phyloP scores from a whole-genome alignment of 1,284 basidiomycete species.

The Clitocybe nebularis region DNA sequence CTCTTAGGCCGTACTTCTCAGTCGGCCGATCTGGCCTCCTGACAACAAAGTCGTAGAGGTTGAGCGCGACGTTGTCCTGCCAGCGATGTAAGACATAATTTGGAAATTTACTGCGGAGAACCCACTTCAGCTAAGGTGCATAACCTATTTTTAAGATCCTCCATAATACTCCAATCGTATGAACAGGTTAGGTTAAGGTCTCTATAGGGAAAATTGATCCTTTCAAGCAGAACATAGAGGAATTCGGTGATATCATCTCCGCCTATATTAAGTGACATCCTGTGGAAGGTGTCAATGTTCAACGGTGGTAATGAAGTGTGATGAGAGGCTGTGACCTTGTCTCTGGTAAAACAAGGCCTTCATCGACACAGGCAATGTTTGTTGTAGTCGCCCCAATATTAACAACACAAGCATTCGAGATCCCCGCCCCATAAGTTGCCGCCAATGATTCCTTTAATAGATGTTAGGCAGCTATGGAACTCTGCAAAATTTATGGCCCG shows the following conservation, averaged over 20 bases:
- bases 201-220: slow-evolving; percentile 86
- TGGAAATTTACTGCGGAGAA: not conserved
- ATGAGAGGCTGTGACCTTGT: slow-evolving; percentile 66
- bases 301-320: not conserved
- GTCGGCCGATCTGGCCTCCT: slow-evolving; percentile 74
- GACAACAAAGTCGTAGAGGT: slow-evolving; percentile 87
- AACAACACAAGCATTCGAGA: slow-evolving; percentile 92
- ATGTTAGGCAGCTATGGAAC: not conserved
- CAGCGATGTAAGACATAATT: slow-evolving; percentile 1
- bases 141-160: slow-evolving; percentile 80
- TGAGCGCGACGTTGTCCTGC: slow-evolving; percentile 82
- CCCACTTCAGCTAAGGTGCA: slow-evolving; percentile 83
- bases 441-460: slow-evolving; percentile 80
- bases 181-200: slow-evolving; percentile 72
- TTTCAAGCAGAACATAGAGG: slow-evolving; percentile 75
- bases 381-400: slow-evolving; percentile 88
- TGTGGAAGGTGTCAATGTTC: slow-evolving; percentile 24
- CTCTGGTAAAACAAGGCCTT: slow-evolving; percentile 86
- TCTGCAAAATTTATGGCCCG: slow-evolving; percentile 12
- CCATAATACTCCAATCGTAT: slow-evolving; percentile 88
- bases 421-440: slow-evolving; percentile 93
- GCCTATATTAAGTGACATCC: slow-evolving; percentile 84
- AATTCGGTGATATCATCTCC: slow-evolving; percentile 94
- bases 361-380: slow-evolving; percentile 92
- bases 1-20: slow-evolving; percentile 85